These are phyloP conservation scores for Cupressus sempervirens DNA, from an alignment of 75 land plant species.

Conservation along the genomic window DNA sequence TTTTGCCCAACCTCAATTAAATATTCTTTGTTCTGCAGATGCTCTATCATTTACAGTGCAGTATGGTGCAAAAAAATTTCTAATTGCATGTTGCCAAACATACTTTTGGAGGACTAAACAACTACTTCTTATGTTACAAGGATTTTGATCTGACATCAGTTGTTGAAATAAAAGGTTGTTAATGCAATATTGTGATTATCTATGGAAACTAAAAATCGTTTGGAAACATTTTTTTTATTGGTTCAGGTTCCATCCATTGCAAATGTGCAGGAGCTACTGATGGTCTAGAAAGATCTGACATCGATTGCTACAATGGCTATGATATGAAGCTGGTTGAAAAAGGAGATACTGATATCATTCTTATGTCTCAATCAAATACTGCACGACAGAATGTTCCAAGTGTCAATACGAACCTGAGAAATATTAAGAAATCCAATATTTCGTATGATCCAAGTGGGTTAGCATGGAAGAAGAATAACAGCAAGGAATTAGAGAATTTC, in stretches of 20 bases:
- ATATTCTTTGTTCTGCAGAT: background rate
- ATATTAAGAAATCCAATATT: background rate
- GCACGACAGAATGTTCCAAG: background rate
- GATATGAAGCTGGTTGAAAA: background rate
- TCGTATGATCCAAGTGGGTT: conserved; percentile 37
- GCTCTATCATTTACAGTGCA: background rate
- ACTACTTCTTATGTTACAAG: background rate
- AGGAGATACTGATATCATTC: conserved; percentile 3
- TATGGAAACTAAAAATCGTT: background rate
- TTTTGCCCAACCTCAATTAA: background rate
- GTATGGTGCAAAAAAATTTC: background rate
- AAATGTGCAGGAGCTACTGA: conserved; percentile 2
- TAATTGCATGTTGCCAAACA: background rate
- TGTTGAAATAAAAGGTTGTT: background rate
- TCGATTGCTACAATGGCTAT: background rate
- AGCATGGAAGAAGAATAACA: conserved; percentile 33
- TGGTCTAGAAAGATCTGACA: background rate
- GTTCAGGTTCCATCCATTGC: conserved; percentile 1
- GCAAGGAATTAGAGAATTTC: conserved; percentile 39
- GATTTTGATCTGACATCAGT: background rate
- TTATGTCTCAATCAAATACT: background rate
- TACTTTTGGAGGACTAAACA: background rate
- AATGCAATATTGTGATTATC: background rate
- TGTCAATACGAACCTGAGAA: background rate
- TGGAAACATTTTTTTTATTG: background rate